Base-by-base conservation (phyloP, 2,329 filamentous ascomycete species). In the Gyromitra esculenta region DNA sequence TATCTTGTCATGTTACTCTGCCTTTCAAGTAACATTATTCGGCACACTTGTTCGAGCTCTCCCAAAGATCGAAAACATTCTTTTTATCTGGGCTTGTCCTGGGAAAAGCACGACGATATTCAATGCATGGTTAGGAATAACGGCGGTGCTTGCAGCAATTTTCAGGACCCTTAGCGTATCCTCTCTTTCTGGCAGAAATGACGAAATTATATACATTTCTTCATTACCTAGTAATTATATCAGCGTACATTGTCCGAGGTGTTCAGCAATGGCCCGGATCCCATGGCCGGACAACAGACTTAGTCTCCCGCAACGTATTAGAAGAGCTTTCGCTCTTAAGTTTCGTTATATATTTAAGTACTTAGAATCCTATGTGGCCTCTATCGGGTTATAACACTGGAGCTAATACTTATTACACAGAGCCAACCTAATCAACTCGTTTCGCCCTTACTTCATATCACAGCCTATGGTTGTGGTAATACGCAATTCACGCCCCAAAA, bases 31-130 rank as follows among this genome's bases (percentile, higher is more conserved):
- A 11, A 18, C 56, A 3, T 21, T 67, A 2, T 67, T 67, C 43
- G 64, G 64, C 64, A 67, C 64, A 43, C 64, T 67, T 31, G 64
- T 67, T 41, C 64, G 64, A 41, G 64, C 35, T 31, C 64, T 67
- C 25, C 64, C 64, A 3, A 54, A 41, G 41, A 56, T 67, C 21
- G 64, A 67, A 57, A 21, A 41, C 1, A 56, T 67, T 13, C 31
- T 41, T 21, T 67, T 67, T 21, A 67, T 67, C 8, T 67, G 64
- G 64, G 18, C 50, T 31, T 68, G 64, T 18, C 64, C 50, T 2
- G 50, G 21, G 37, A 11, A 39, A 5, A 67, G 48, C 9, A 9
- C 50, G 7, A 21, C 43, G 18, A 56, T 67, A 67, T 67, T 57
- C 50, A 68, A 57, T 37, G 50, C 64, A 2, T 67, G 64, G 64